Conservation (phyloP, 768 basidiomycete species). For the Pleurotus cornucopiae region DNA sequence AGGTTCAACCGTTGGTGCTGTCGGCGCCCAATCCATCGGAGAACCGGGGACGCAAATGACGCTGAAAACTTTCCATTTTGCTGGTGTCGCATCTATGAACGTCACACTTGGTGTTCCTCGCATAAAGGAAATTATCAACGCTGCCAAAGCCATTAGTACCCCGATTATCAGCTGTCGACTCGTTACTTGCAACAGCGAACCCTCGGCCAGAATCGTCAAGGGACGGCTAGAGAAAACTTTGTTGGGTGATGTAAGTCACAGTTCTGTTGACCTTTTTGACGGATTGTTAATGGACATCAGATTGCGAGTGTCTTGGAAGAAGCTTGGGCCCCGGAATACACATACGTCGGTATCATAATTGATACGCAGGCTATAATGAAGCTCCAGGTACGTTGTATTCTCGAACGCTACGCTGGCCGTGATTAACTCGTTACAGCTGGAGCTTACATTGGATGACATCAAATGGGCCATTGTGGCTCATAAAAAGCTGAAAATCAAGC, state of each 20-base stretch:
- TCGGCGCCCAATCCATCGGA: constrained; percentile 98
- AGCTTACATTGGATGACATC: constrained; percentile 88
- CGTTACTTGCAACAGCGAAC: constrained; percentile 78
- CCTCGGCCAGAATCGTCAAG: constrained; percentile 97
- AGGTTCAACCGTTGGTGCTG: constrained; percentile 98
- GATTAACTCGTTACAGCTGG: constrained; percentile 51
- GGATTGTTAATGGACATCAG: constrained; percentile 32
- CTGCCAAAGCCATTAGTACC: constrained; percentile 94
- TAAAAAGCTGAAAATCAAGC: constrained; percentile 91
- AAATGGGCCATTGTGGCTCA: constrained; percentile 85
- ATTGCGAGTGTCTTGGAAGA: constrained; percentile 92
- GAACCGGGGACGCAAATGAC: constrained; percentile 99
- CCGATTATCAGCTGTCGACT: constrained; percentile 98
- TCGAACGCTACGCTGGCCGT: background rate
- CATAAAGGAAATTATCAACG: constrained; percentile 99
- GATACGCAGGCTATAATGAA: constrained; percentile 86
- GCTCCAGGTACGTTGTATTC: constrained; percentile 58
- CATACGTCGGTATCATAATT: constrained; percentile 89
- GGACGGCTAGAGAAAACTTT: constrained; percentile 93
- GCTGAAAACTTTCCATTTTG: constrained; percentile 99
- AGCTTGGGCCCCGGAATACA: constrained; percentile 90
- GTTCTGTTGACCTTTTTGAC: background rate
- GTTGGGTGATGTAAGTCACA: constrained; percentile 74
- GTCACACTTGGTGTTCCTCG: constrained; percentile 99
- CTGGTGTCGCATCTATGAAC: constrained; percentile 99